These are phyloP conservation scores for Hypoxylon trugodes DNA, from an alignment of 495 filamentous ascomycete species.

Conservation along the genomic window DNA sequence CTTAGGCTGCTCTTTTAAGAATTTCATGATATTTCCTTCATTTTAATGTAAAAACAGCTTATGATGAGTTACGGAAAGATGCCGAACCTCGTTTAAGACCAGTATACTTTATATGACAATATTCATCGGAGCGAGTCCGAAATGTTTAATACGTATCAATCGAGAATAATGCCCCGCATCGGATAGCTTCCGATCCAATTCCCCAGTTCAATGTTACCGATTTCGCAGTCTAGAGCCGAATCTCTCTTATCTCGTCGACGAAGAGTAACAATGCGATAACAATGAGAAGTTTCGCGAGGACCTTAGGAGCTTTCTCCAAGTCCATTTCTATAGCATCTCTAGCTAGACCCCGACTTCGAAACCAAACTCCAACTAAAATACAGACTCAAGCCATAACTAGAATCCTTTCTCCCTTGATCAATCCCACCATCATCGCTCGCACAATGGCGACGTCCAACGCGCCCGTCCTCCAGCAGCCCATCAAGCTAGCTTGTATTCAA, in stretches of 20 bases:
- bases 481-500: conserved; percentile 86
- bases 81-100: background rate
- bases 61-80: background rate
- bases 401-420: background rate
- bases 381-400: background rate
- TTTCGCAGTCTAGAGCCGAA: conserved; percentile 1
- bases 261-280: conserved; percentile 17
- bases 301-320: conserved; percentile 16
- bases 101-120: background rate
- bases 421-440: conserved; percentile 31
- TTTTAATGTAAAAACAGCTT: too few species aligned
- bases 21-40: too few species aligned
- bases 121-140: background rate
- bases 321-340: conserved; percentile 4
- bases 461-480: conserved; percentile 70
- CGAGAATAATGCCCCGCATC: conserved; percentile 13
- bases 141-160: conserved; percentile 15
- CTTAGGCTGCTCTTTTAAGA: too few species aligned
- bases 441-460: conserved; percentile 61
- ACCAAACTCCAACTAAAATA: background rate
- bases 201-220: conserved; percentile 8
- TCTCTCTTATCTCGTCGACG: background rate
- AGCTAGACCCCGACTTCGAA: too few species aligned
- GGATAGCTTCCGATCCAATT: background rate
- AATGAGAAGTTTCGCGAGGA: conserved; percentile 34